Conservation (phyloP, 805 yeast genomes). For the Nadsonia fulvescens region DNA sequence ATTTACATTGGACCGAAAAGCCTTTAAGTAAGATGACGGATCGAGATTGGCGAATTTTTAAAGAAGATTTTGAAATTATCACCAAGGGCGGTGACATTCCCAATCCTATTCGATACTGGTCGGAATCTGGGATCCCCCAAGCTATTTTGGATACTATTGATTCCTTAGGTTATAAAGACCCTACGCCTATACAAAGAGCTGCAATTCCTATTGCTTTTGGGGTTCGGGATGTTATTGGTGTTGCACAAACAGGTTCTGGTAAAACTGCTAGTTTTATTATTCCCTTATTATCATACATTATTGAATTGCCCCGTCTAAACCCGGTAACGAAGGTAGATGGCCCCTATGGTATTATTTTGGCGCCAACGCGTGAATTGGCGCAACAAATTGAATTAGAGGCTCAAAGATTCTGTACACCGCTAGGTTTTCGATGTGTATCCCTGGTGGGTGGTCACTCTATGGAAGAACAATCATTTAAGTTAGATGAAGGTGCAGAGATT, state of each 20-base stretch:
- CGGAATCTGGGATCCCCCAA: conserved; percentile 36
- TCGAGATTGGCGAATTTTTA: conserved; percentile 80
- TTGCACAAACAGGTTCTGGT: conserved; percentile 96
- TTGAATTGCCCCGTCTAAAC: conserved; percentile 28
- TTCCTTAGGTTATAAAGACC: conserved; percentile 32
- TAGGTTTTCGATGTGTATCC: conserved; percentile 29
- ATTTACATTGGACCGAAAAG: conserved; percentile 56
- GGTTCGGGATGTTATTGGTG: conserved; percentile 55
- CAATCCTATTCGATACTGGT: conserved; percentile 61
- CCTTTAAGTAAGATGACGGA: conserved; percentile 43
- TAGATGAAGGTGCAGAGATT: conserved; percentile 51
- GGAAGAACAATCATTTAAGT: conserved; percentile 45
- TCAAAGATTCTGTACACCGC: conserved; percentile 25
- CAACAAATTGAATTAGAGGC: conserved; percentile 65
- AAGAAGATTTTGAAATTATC: conserved; percentile 56
- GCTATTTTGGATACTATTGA: conserved; percentile 19
- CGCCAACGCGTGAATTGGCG: conserved; percentile 90
- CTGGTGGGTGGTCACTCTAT: conserved; percentile 84
- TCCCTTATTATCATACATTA: conserved; percentile 45
- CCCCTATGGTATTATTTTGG: conserved; percentile 57
- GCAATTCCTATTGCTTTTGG: conserved; percentile 54
- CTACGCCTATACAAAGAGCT: conserved; percentile 86
- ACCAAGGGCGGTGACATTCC: conserved; percentile 28
- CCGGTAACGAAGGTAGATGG: conserved; percentile 37
- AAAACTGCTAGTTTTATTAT: conserved; percentile 71